Evolutionary conservation across 805 yeast species (phyloP).

Genomic region (Barnettozyma botsteinii): DNA sequence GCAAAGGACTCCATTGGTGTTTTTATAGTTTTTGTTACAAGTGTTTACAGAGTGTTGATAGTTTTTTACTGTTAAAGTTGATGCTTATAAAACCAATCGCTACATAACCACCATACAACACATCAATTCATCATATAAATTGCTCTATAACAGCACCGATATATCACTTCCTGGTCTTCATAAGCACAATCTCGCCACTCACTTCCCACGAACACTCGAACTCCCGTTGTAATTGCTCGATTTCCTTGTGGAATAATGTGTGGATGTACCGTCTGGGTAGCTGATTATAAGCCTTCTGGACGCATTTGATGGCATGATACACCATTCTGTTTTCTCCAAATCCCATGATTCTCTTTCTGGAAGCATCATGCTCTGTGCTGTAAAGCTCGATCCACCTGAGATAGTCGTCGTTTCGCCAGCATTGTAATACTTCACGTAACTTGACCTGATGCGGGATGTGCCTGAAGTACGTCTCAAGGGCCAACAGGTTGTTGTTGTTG

Average conservation of each 20-base stretch:
- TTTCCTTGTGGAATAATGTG: conserved; percentile 9
- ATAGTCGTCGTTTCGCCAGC: conserved; percentile 31
- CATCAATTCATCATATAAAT: no score
- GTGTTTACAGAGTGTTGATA: no score
- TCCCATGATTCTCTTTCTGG: conserved; percentile 32
- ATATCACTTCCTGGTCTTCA: conserved; percentile 2
- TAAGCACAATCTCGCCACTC: conserved; percentile 10
- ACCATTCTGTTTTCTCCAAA: conserved; percentile 35
- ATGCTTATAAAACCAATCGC: no score
- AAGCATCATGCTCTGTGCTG: conserved; percentile 15
- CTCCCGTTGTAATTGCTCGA: conserved; percentile 3
- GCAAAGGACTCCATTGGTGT: conserved; percentile 27
- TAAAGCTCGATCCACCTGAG: conserved; percentile 28
- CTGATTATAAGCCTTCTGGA: conserved; percentile 37
- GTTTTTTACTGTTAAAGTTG: no score
- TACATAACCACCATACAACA: no score
- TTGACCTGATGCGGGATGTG: conserved; percentile 25
- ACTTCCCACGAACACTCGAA: conserved; percentile 15
- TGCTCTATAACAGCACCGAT: no score
- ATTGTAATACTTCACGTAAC: conserved; percentile 29
- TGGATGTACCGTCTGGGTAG: conserved; percentile 15
- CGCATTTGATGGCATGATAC: conserved; percentile 27
- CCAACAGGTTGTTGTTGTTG: conserved; percentile 14
- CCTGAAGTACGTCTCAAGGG: conserved; percentile 26
- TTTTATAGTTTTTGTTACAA: background rate